These are phyloP conservation scores for Pluteus cervinus DNA, from an alignment of 768 basidiomycete species.

Conservation along the genomic window DNA sequence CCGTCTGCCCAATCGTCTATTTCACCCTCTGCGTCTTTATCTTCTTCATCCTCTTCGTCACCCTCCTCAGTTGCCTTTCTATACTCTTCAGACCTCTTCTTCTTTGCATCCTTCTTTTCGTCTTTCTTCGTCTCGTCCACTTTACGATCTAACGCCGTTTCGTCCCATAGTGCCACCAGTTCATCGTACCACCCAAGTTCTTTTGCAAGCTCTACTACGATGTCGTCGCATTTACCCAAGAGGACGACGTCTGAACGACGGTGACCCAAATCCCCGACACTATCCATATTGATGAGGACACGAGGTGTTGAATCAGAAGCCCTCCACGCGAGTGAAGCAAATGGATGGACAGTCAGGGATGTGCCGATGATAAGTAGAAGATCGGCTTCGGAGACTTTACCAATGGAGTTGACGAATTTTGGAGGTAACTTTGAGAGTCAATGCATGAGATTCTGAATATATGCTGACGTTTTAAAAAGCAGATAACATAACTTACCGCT, in stretches of 20 bases:
- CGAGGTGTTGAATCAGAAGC: constrained; percentile 61
- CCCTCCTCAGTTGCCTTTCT: not conserved
- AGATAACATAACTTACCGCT: constrained; percentile 35
- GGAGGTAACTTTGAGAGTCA: constrained; percentile 54
- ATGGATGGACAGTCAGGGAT: constrained; percentile 81
- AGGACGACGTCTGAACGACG: constrained; percentile 54
- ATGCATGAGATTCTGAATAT: too few species aligned
- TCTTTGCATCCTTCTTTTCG: constrained; percentile 6
- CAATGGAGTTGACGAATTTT: constrained; percentile 54
- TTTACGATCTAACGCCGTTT: constrained; percentile 27
- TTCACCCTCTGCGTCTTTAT: not conserved
- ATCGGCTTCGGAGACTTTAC: constrained; percentile 59
- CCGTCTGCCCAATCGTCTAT: not conserved
- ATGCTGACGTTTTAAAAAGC: not conserved
- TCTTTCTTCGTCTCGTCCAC: constrained; percentile 5
- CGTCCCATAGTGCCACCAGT: constrained; percentile 47
- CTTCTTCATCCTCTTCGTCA: not conserved
- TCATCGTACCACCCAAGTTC: constrained; percentile 75
- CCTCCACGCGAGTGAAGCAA: constrained; percentile 67
- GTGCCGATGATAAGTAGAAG: constrained; percentile 90
- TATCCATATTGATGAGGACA: constrained; percentile 84
- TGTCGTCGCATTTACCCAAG: constrained; percentile 67
- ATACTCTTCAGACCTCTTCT: constrained; percentile 4
- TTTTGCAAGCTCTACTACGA: constrained; percentile 52
- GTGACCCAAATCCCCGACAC: constrained; percentile 60